Conservation (phyloP, 2,329 filamentous ascomycete species). For the Penicillium occitanis region DNA sequence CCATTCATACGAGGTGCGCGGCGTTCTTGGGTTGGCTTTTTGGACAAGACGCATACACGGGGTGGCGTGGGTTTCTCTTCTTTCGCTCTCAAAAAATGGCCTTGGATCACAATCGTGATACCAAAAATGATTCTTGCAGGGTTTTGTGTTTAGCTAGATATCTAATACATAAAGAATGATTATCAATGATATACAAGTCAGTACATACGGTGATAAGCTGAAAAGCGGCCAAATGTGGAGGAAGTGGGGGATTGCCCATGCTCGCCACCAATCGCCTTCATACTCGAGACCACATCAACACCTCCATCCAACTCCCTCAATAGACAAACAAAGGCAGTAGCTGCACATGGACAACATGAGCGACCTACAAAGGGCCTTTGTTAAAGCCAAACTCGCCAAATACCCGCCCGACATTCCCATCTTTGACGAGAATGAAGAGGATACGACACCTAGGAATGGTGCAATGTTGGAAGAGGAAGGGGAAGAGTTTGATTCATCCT, state of each 20-base stretch:
- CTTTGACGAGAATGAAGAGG: conserved; percentile 42
- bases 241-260: conserved; percentile 6
- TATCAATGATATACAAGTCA: neutral
- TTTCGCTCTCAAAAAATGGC: neutral
- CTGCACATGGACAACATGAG: conserved; percentile 59
- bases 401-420: conserved; percentile 56
- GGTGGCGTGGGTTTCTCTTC: neutral
- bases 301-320: neutral
- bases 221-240: neutral
- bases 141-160: neutral
- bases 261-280: conserved; percentile 10
- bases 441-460: conserved; percentile 38
- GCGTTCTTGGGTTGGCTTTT: conserved; percentile 7
- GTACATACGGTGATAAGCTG: neutral
- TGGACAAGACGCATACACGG: neutral
- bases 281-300: neutral
- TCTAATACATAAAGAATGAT: neutral
- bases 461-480: conserved; percentile 16
- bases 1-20: neutral
- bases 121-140: neutral
- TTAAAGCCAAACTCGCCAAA: conserved; percentile 68
- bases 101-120: neutral
- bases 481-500: conserved; percentile 62
- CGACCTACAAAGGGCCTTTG: conserved; percentile 75
- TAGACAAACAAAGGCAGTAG: neutral